phyloP scores from a whole-genome alignment of 208 protist genomes.

The Leishmania guyanensis region DNA sequence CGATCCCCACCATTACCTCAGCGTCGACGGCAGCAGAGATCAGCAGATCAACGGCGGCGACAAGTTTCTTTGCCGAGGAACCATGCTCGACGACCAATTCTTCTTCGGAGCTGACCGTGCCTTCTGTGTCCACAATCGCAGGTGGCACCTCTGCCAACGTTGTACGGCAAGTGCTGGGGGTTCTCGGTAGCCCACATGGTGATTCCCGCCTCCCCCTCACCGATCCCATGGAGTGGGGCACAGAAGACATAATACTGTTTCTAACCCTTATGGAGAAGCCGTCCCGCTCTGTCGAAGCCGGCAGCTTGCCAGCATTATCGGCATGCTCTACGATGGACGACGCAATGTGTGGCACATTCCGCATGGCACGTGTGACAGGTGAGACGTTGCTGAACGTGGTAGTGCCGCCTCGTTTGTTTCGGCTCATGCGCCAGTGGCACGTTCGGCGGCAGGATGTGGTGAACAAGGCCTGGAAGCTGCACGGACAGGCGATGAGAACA shows the following conservation, averaged over 20 bases:
- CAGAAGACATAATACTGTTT: slow-evolving; percentile 63
- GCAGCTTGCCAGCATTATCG: not conserved
- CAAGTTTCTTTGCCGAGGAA: not conserved
- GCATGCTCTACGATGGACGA: slow-evolving; percentile 53
- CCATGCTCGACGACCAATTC: not conserved
- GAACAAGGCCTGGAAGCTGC: slow-evolving; percentile 28
- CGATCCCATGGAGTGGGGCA: slow-evolving; percentile 75
- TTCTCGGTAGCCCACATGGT: slow-evolving; percentile 58
- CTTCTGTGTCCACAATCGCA: not conserved
- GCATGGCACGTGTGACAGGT: slow-evolving; percentile 58
- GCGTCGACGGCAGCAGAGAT: not conserved
- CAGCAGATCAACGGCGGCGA: not conserved
- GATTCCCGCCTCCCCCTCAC: slow-evolving; percentile 37
- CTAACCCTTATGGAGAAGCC: slow-evolving; percentile 46
- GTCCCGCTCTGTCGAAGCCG: not conserved
- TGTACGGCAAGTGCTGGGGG: slow-evolving; percentile 23
- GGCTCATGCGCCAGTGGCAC: slow-evolving; percentile 83
- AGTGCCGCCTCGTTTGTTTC: slow-evolving; percentile 65
- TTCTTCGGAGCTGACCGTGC: not conserved
- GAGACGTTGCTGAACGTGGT: slow-evolving; percentile 74
- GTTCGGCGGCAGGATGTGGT: slow-evolving; percentile 55
- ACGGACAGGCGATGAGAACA: slow-evolving; percentile 4
- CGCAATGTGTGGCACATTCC: slow-evolving; percentile 70
- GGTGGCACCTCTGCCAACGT: slow-evolving; percentile 13
- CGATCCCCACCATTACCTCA: not conserved